A percentile compares a stretch with the other conserved stretches of the same genome.
These are phyloP conservation scores for Amanita muscaria DNA, from an alignment of 768 basidiomycete genomes.

Conservation along the genomic window DNA sequence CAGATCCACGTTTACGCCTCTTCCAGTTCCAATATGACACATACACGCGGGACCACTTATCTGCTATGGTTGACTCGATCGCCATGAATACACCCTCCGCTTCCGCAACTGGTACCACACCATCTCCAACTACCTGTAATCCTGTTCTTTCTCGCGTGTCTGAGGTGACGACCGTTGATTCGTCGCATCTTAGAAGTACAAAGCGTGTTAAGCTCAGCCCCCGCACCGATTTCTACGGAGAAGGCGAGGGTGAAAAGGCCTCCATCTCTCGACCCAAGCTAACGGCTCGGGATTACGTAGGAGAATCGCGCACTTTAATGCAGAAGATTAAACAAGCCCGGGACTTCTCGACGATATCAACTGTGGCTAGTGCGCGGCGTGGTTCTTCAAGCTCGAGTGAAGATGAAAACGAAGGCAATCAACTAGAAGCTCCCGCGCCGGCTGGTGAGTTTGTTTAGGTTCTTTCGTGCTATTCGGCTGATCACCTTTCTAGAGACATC, in stretches of 20 bases:
- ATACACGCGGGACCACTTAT: slow-evolving; percentile 89
- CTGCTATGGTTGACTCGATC: slow-evolving; percentile 90
- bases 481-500: slow-evolving; percentile 17
- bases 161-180: slow-evolving; percentile 31
- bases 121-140: slow-evolving; percentile 37
- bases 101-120: slow-evolving; percentile 36
- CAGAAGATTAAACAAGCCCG: slow-evolving; percentile 70
- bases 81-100: slow-evolving; percentile 70
- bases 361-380: slow-evolving; percentile 37
- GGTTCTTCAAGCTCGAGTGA: slow-evolving; percentile 6
- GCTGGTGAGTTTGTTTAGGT: slow-evolving; percentile 13
- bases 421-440: slow-evolving; percentile 10
- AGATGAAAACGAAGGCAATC: slow-evolving; percentile 9
- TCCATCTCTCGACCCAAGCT: slow-evolving; percentile 40
- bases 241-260: slow-evolving; percentile 38
- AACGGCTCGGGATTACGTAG: slow-evolving; percentile 60
- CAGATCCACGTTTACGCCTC: slow-evolving; percentile 72
- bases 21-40: slow-evolving; percentile 97
- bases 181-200: slow-evolving; percentile 57
- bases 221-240: slow-evolving; percentile 45
- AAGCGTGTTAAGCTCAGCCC: slow-evolving; percentile 80
- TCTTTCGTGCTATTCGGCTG: not conserved
- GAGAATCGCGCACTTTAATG: slow-evolving; percentile 72
- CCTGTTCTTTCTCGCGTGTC: slow-evolving; percentile 39
- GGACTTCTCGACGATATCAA: slow-evolving; percentile 71